Evolutionary conservation across 345 rosid genomes (phyloP).

Genomic region (Sapria himalayana): DNA sequence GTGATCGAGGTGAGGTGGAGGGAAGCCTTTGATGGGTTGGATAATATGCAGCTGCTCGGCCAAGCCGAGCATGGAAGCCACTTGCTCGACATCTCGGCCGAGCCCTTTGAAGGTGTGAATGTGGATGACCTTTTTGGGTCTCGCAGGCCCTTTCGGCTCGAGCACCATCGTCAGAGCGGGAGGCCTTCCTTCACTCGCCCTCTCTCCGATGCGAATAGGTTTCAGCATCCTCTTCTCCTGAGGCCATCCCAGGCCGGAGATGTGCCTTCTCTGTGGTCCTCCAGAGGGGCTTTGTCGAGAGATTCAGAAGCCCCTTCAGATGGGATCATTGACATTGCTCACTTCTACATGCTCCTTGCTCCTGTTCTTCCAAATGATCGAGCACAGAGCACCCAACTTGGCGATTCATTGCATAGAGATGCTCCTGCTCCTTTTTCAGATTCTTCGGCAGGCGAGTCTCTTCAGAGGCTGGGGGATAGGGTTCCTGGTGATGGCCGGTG

Average conservation of each 20-base stretch:
- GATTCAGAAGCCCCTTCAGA: slow-evolving; percentile 50
- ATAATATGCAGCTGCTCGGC: slow-evolving; percentile 78
- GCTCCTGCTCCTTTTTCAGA: slow-evolving; percentile 66
- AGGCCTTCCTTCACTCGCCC: slow-evolving; percentile 59
- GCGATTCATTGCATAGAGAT: slow-evolving; percentile 43
- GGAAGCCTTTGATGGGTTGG: slow-evolving; percentile 87
- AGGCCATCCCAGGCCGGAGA: slow-evolving; percentile 67
- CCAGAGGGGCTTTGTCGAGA: slow-evolving; percentile 45
- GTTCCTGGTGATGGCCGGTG: slow-evolving; percentile 75
- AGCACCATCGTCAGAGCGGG: slow-evolving; percentile 59
- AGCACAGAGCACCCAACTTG: slow-evolving; percentile 37
- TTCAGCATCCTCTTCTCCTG: slow-evolving; percentile 77
- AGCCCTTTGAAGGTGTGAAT: slow-evolving; percentile 90
- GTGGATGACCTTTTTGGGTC: slow-evolving; percentile 85
- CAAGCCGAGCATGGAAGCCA: slow-evolving; percentile 55
- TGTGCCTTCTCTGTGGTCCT: slow-evolving; percentile 39
- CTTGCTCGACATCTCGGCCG: slow-evolving; percentile 74
- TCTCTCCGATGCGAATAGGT: slow-evolving; percentile 52
- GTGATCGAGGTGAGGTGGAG: slow-evolving; percentile 93
- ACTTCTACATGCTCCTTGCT: slow-evolving; percentile 82
- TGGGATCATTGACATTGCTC: slow-evolving; percentile 62
- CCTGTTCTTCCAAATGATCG: slow-evolving; percentile 75
- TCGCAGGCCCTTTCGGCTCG: slow-evolving; percentile 77
- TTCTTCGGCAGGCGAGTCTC: slow-evolving; percentile 54
- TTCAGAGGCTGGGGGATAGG: slow-evolving; percentile 47